A percentile compares a stretch with the other conserved stretches of the same genome.
Evolutionary conservation across 2,329 filamentous ascomycete genomes (phyloP).

Genomic region (Trichoderma brevicompactum): DNA sequence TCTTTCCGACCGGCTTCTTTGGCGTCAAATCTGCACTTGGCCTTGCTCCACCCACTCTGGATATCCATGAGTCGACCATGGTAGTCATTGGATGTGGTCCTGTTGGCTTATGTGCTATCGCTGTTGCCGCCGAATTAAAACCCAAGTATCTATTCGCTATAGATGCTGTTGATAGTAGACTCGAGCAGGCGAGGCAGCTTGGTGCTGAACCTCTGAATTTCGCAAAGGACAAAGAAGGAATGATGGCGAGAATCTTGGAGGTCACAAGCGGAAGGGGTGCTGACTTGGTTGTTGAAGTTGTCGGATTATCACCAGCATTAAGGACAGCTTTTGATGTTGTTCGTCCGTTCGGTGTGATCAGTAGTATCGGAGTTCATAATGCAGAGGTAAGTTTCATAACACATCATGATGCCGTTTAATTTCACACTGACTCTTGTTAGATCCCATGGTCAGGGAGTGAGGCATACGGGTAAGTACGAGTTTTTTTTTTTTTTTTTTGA

Average conservation of each 20-base stretch:
- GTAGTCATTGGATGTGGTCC: constrained; percentile 85
- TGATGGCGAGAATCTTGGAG: constrained; percentile 72
- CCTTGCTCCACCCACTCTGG: constrained; percentile 50
- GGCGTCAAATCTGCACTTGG: constrained; percentile 79
- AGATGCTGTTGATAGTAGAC: constrained; percentile 74
- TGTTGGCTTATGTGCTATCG: constrained; percentile 81
- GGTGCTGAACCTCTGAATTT: constrained; percentile 88
- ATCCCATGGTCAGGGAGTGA: constrained; percentile 69
- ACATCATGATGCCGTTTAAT: neutral
- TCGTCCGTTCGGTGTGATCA: constrained; percentile 73
- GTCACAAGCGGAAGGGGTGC: constrained; percentile 80
- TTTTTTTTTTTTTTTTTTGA: neutral
- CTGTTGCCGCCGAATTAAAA: constrained; percentile 74
- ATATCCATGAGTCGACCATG: constrained; percentile 62
- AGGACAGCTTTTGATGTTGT: constrained; percentile 72
- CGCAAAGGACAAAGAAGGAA: constrained; percentile 63
- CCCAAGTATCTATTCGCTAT: constrained; percentile 79
- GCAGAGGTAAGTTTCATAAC: constrained; percentile 57
- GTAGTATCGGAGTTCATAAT: constrained; percentile 77
- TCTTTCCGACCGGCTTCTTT: constrained; percentile 87
- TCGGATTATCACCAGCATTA: constrained; percentile 70
- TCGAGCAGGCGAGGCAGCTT: constrained; percentile 72
- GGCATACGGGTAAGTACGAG: constrained; percentile 56
- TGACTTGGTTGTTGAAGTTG: constrained; percentile 81
- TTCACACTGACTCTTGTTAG: constrained; percentile 42